A percentile compares a stretch with the other conserved stretches of the same genome.
Conservation (phyloP, 140 eudicot species). For the Oenanthe javanica region DNA sequence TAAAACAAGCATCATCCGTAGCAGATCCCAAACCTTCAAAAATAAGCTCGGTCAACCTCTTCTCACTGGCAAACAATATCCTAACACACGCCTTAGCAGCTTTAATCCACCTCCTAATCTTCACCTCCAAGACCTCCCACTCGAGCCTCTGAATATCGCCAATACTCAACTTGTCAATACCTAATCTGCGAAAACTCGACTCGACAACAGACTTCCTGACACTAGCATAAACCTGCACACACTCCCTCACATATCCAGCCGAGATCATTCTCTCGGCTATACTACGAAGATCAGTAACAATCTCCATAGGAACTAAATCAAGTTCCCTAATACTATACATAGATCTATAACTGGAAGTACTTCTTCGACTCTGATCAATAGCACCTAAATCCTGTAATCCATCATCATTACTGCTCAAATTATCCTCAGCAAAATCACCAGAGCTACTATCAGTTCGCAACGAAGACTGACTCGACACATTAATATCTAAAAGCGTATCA, state of each 20-base stretch:
- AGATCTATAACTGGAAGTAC: conserved; percentile 37
- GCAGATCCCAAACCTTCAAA: conserved; percentile 37
- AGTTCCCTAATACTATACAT: conserved; percentile 56
- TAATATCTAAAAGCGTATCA: conserved; percentile 36
- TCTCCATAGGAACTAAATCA: conserved; percentile 32
- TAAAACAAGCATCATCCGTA: conserved; percentile 44
- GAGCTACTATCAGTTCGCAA: conserved; percentile 16
- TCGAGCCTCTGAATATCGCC: conserved; percentile 39
- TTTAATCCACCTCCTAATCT: conserved; percentile 36
- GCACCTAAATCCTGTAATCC: not conserved
- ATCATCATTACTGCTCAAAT: not conserved
- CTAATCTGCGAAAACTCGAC: conserved; percentile 35
- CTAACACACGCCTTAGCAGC: conserved; percentile 32
- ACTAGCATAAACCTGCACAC: conserved; percentile 59
- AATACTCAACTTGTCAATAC: conserved; percentile 42
- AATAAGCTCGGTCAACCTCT: conserved; percentile 35
- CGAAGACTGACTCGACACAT: conserved; percentile 10
- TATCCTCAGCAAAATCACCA: conserved; percentile 3
- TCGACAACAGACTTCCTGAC: conserved; percentile 48
- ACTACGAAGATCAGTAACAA: conserved; percentile 40
- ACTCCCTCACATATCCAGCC: conserved; percentile 56
- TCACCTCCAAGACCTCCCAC: conserved; percentile 34
- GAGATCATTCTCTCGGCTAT: conserved; percentile 64
- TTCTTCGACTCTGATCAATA: conserved; percentile 23
- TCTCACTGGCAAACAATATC: conserved; percentile 37